Evolutionary conservation across 345 rosid genomes (phyloP).

Genomic region (Salix viminalis): DNA sequence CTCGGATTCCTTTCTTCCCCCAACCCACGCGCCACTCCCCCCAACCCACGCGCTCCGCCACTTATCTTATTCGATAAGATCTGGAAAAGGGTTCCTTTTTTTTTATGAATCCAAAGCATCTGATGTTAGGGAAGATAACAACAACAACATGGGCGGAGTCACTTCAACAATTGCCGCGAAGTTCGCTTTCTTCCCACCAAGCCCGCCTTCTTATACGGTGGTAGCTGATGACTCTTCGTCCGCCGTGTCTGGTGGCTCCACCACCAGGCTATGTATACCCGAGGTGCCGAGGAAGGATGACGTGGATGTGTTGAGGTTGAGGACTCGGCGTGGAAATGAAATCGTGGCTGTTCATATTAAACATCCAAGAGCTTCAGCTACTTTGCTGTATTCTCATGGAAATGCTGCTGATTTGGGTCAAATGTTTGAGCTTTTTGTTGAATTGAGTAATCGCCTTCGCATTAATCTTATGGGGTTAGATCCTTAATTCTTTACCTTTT

Average conservation of each 20-base stretch:
- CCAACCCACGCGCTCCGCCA: not conserved
- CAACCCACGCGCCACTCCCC: slow-evolving; percentile 1
- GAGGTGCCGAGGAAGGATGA: slow-evolving; percentile 57
- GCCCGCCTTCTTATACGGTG: slow-evolving; percentile 75
- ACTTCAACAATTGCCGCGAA: slow-evolving; percentile 96
- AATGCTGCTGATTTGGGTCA: slow-evolving; percentile 98
- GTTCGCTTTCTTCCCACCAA: slow-evolving; percentile 97
- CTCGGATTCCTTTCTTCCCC: not conserved
- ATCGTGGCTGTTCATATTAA: slow-evolving; percentile 72
- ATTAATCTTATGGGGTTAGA: slow-evolving; percentile 85
- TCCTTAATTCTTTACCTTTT: not conserved
- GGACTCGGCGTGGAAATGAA: slow-evolving; percentile 71
- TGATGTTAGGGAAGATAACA: slow-evolving; percentile 28
- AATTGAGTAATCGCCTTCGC: slow-evolving; percentile 75
- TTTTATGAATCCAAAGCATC: slow-evolving; percentile 37
- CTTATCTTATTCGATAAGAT: not conserved
- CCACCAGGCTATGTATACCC: slow-evolving; percentile 41
- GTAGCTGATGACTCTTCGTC: slow-evolving; percentile 40
- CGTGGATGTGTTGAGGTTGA: slow-evolving; percentile 69
- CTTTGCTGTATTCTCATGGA: slow-evolving; percentile 88
- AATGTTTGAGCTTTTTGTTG: slow-evolving; percentile 88
- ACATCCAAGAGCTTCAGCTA: slow-evolving; percentile 68
- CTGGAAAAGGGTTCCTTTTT: not conserved
- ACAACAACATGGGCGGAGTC: slow-evolving; percentile 78
- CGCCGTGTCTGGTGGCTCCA: slow-evolving; percentile 7